Evolutionary conservation across 805 yeast genomes (phyloP), one percentile per base, ranked within the genome.

Genomic region (Lipomyces sp.): DNA sequence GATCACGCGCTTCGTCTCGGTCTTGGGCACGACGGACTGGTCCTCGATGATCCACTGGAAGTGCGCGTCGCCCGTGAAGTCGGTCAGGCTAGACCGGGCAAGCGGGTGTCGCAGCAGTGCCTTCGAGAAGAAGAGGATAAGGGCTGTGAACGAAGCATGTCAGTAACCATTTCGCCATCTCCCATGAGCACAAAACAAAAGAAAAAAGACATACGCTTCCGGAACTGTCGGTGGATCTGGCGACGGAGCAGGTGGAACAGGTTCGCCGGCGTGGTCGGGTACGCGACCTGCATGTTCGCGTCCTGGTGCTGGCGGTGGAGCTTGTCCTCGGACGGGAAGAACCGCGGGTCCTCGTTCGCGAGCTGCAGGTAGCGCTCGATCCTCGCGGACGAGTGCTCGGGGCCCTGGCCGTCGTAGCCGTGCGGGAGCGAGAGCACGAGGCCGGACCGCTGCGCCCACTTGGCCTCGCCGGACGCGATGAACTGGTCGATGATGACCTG

Each of bases 331-430:
- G 87, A 70, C 68, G 99, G 99, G 95, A 87, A 93, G 64, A 67
- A 73, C 74, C 98, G 85, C 65, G 87, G 88, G 71, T 93, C 98
- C 75, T 93, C 99, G 69, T 90, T 90, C 67, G 96, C 84, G 68
- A 93, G 74, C 76, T 87, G 96, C 72, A 93, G 78, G 75, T 89
- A 93, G 77, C 99, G 84, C 77, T 93, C 99, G 48, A 93, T 73
- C 79, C 98, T 84, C 65, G 95, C 98, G 50, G 96, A 86, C 24
- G 98, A 93, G 74, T 93, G 99, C 77, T 93, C 99, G 61, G 99
- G 98, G 66, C 99, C 99, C 77, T 93, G 98, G 61, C 99, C 99
- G 70, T 93, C 99, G 71, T 90, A 93, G 75, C 99, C 99, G 70
- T 93, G 99, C 51, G 99, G 99, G 72, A 93, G 79, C 2, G 97